Percentiles rank a stretch among this genome's conserved stretches.
phyloP scores from a whole-genome alignment of 495 filamentous ascomycete genomes.

The Cercophora newfieldiana region DNA sequence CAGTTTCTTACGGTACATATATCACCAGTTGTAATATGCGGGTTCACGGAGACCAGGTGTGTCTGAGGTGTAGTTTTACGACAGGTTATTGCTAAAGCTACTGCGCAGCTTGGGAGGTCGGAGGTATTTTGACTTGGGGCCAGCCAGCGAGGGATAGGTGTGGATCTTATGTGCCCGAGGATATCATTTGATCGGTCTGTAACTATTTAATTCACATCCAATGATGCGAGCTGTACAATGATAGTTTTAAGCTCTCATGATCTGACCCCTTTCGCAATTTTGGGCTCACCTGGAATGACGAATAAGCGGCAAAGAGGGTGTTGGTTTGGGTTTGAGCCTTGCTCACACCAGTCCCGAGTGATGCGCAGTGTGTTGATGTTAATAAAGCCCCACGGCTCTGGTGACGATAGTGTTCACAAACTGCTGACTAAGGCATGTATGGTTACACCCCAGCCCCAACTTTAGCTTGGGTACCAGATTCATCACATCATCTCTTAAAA shows the following conservation, averaged over 20 bases:
- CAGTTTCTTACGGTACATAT: constrained; percentile 3
- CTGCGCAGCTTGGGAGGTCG: neutral
- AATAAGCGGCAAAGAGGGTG: no score
- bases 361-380: no score
- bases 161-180: neutral
- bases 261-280: no score
- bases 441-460: no score
- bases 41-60: neutral
- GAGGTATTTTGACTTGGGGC: neutral
- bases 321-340: no score
- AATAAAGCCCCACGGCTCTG: no score
- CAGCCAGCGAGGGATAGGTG: neutral
- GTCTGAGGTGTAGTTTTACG: neutral
- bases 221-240: neutral
- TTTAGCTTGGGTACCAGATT: no score
- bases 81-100: neutral
- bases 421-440: no score
- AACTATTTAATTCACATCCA: constrained; percentile 4
- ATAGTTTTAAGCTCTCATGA: neutral
- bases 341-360: no score
- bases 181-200: neutral
- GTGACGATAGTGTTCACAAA: no score
- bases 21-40: constrained; percentile 4
- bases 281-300: no score
- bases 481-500: no score